Base-by-base conservation (phyloP, 805 yeast species). In the Metschnikowia peoriensis region DNA sequence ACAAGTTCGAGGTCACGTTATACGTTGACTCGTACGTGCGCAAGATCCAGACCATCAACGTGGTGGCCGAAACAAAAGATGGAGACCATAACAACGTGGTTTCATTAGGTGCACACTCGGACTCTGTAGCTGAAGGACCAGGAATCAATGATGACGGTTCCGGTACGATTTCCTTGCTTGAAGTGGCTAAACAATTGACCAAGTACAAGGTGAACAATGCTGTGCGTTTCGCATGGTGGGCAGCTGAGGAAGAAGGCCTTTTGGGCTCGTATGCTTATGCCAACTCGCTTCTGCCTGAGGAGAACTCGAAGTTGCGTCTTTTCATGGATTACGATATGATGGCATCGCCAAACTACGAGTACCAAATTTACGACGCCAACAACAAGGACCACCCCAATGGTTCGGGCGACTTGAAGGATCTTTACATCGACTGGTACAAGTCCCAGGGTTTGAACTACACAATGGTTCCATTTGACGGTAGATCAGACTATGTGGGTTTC, bases 301-400 rank as follows among this genome's bases (percentile, higher is more conserved):
- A 92, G 70, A 89, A 89, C 68, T 55, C 68, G 14, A 88, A 88
- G 69, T 78, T 91, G 61, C 81, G 97, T 72, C 75, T 92, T 49
- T 93, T 93, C 68, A 87, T 92, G 96, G 98, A 92, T 73, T 92
- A 91, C 68, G 98, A 92, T 69, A 92, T 92, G 98, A 89, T 92
- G 96, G 65, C 65, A 0, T 88, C 96, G 51, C 97, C 97, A 64
- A 92, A 92, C 72, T 91, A 83, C 67, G 96, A 88, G 59, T 89
- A 86, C 72, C 92, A 91, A 72, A 80, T 92, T 51, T 93, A 92
- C 68, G 88, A 92, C 68, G 97, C 92, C 45, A 84, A 85, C 62
- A 84, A 86, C 66, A 63, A 67, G 50, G 86, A 82, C 61, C 88
- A 90, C 72, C 97, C 97, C 52, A 77, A 73, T 44, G 98, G 98